A percentile compares a stretch with the other conserved stretches of the same genome.
phyloP scores from a whole-genome alignment of 305 asterid genomes.

The Plantago lanceolata region DNA sequence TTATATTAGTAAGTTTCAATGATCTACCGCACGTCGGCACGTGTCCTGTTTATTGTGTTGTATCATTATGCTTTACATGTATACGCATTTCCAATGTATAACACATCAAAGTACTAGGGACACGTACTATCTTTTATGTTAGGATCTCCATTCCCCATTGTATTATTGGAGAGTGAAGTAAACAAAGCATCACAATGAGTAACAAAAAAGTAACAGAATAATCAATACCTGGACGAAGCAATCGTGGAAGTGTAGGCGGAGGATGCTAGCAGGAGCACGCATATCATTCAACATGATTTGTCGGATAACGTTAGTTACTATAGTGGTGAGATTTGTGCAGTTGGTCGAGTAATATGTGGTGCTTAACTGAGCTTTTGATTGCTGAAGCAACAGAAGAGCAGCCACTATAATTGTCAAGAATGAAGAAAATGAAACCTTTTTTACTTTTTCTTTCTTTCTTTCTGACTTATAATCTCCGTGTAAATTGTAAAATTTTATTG shows the following conservation, averaged over 20 bases:
- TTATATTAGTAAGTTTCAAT: no score
- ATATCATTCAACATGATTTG: not conserved
- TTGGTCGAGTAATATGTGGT: not conserved
- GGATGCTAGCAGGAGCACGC: not conserved
- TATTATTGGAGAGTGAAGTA: no score
- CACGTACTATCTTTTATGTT: no score
- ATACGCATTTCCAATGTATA: no score
- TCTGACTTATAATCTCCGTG: no score
- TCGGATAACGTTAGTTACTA: not conserved
- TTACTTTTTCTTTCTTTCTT: not conserved
- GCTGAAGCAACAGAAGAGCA: not conserved
- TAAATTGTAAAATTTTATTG: no score
- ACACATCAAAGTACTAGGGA: no score
- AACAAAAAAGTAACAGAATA: not conserved
- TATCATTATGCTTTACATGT: no score
- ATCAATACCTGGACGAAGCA: conserved; percentile 2
- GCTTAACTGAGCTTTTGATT: conserved; percentile 5
- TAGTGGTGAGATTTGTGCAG: not conserved
- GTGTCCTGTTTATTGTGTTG: no score
- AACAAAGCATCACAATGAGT: not conserved
- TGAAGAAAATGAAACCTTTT: not conserved
- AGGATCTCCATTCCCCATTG: no score
- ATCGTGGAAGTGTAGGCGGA: conserved; percentile 8
- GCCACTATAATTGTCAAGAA: not conserved
- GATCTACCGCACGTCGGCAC: no score